Evolutionary conservation across 176 grass and related monocot species (phyloP).

Genomic region (Rhynchospora pubera): DNA sequence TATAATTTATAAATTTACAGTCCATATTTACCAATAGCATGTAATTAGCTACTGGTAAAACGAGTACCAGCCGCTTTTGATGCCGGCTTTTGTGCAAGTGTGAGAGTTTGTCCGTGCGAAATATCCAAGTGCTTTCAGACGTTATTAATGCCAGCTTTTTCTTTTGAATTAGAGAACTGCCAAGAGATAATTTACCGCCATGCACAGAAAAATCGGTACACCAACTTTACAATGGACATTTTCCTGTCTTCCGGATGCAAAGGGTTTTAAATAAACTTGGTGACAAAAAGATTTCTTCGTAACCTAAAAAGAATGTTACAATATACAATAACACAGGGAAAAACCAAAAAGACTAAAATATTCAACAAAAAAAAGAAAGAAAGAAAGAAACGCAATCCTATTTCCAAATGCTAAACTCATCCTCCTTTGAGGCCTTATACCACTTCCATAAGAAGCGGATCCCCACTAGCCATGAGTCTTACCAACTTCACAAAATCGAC

Average conservation of each 20-base stretch:
- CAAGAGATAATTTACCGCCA: background rate
- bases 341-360: slow-evolving; percentile 13
- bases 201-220: background rate
- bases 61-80: background rate
- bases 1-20: no score
- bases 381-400: background rate
- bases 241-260: background rate
- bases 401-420: slow-evolving; percentile 2
- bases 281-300: slow-evolving; percentile 16
- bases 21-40: no score
- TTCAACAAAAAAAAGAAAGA: background rate
- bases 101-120: background rate
- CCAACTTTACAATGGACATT: background rate
- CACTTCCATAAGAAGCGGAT: slow-evolving; percentile 92
- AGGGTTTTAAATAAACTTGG: background rate
- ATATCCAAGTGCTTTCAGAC: background rate
- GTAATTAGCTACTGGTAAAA: background rate
- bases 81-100: background rate
- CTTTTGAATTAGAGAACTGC: background rate
- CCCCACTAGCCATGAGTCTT: slow-evolving; percentile 65
- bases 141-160: background rate
- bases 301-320: slow-evolving; percentile 28
- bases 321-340: slow-evolving; percentile 17
- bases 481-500: slow-evolving; percentile 87
- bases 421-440: slow-evolving; percentile 44